phyloP scores from a whole-genome alignment of 345 rosid species.

The Acer yangbiense region DNA sequence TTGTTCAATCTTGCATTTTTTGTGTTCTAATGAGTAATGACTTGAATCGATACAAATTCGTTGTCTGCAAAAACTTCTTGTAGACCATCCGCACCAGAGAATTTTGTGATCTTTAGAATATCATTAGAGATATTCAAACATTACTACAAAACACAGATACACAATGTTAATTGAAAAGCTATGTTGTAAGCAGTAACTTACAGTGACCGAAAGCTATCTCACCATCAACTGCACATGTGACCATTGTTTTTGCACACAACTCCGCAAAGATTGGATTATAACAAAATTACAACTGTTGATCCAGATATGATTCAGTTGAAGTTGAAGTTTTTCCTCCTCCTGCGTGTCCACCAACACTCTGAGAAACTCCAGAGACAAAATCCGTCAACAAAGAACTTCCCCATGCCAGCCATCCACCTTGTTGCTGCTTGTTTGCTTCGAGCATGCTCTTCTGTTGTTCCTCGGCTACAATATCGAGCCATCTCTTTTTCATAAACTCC shows the following conservation, averaged over 20 bases:
- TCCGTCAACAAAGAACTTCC: slow-evolving; percentile 64
- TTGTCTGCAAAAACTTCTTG: background rate
- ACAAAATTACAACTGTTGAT: slow-evolving; percentile 50
- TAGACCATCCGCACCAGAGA: background rate
- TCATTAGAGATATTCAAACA: background rate
- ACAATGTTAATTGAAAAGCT: background rate
- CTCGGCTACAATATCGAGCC: slow-evolving; percentile 62
- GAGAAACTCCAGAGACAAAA: slow-evolving; percentile 50
- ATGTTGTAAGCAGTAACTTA: background rate
- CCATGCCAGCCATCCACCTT: slow-evolving; percentile 74
- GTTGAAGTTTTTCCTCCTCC: slow-evolving; percentile 38
- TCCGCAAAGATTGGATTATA: background rate
- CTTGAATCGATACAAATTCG: background rate
- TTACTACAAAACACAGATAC: background rate
- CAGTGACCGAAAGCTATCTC: background rate
- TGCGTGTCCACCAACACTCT: slow-evolving; percentile 35
- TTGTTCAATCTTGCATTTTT: too few relatives aligned
- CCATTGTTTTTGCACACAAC: background rate
- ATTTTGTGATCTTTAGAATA: too few relatives aligned
- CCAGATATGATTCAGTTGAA: slow-evolving; percentile 51
- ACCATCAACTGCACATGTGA: slow-evolving; percentile 2
- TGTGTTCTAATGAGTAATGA: too few relatives aligned
- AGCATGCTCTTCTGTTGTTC: slow-evolving; percentile 56
- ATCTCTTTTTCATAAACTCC: slow-evolving; percentile 75
- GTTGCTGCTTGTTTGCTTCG: slow-evolving; percentile 59